Evolutionary conservation across 148 eudicot species (phyloP), one percentile per base, ranked within the genome.

Genomic region (Spergularia bocconei): DNA sequence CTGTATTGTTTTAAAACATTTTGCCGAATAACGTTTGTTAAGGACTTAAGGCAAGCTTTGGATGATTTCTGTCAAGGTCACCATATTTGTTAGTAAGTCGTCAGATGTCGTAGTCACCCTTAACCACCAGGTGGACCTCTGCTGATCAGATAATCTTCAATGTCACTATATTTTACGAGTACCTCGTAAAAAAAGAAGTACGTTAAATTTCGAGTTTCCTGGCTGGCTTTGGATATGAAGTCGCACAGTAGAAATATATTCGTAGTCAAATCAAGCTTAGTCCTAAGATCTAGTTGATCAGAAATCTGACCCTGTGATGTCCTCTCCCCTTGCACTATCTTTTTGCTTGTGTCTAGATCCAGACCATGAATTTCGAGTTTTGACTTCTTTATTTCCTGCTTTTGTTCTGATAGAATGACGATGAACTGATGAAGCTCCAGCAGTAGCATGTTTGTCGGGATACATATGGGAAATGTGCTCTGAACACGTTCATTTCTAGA

Each of bases 371-470:
- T 56, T 53, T 56, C 53, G 60, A 70, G 36, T 56, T 53, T 56
- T 70, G 60, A 70, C 56, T 33, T 17, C 14, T 36, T 41, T 70
- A 0, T 14, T 63, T 44, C 41, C 39, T 13, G 60, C 39, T 51
- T 73, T 47, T 2, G 7, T 71, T 78, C 6, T 65, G 29, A 50
- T 29, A 79, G 81, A 79, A 38, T 36, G 76, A 48, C 39, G 20
- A 8, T 20, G n/a, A n/a, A n/a, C n/a, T n/a, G n/a, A n/a, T n/a
- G 65, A 36, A 44, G 75, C 71, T 51, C 48, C 13, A 29, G 10
- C 48, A 9, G 48, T 44, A 44, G 8, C 48, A 4, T 44, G 48
- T 44, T 44, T 6, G 48, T 44, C 10, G 48, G 48, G 9, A 4
- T 29, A 29, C 36, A 29, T 44, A 51, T 13, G 41, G 17, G 0